Conservation (phyloP, 164 flowering plant species). For the Vitis rotundifolia region DNA sequence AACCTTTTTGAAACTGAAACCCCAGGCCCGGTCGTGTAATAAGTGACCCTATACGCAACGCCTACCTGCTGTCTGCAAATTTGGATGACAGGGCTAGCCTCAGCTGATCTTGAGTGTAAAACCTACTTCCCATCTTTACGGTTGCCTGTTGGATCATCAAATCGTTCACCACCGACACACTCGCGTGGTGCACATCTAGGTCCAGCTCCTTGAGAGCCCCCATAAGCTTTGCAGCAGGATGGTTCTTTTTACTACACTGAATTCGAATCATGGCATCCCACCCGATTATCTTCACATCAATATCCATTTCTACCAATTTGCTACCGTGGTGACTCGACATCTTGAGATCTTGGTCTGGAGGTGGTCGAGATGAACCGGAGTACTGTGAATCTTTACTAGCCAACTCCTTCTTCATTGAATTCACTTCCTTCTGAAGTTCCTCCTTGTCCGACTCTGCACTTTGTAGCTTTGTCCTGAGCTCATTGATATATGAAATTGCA, state of each 20-base stretch:
- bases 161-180: slow-evolving; percentile 83
- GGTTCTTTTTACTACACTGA: slow-evolving; percentile 64
- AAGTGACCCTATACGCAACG: neutral
- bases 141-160: slow-evolving; percentile 90
- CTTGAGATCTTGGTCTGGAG: slow-evolving; percentile 30
- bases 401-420: slow-evolving; percentile 51
- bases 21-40: neutral
- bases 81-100: slow-evolving; percentile 46
- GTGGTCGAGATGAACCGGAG: slow-evolving; percentile 11
- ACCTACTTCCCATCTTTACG: slow-evolving; percentile 69
- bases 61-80: slow-evolving; percentile 33
- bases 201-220: slow-evolving; percentile 72
- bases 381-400: slow-evolving; percentile 23
- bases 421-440: slow-evolving; percentile 46
- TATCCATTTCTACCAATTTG: slow-evolving; percentile 47
- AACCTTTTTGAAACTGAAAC: neutral
- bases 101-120: slow-evolving; percentile 81
- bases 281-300: slow-evolving; percentile 82
- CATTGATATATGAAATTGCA: slow-evolving; percentile 82
- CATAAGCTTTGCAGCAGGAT: slow-evolving; percentile 88
- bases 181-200: slow-evolving; percentile 75
- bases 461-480: slow-evolving; percentile 62
- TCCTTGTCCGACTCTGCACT: slow-evolving; percentile 55
- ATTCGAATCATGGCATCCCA: slow-evolving; percentile 84
- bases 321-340: slow-evolving; percentile 24